Evolutionary conservation across 208 protist species (phyloP).

Genomic region (Angomonas deanei): DNA sequence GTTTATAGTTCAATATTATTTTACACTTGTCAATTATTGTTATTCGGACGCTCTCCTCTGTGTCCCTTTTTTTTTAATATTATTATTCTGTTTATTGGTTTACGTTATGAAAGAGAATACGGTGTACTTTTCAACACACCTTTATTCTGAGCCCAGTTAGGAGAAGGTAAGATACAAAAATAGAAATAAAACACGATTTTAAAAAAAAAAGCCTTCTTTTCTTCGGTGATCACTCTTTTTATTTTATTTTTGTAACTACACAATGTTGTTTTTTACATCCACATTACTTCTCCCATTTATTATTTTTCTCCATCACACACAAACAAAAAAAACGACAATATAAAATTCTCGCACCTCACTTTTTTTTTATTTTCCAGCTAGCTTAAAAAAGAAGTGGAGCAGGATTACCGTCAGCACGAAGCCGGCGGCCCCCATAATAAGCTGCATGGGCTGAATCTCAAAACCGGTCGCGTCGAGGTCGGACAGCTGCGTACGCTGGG

Average conservation of each 20-base stretch:
- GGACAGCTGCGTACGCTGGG: constrained; percentile 26
- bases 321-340: no score
- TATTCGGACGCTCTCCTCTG: no score
- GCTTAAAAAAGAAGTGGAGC: constrained; percentile 84
- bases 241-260: constrained; percentile 1
- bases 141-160: no score
- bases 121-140: no score
- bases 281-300: not conserved
- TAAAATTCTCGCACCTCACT: not conserved
- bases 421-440: constrained; percentile 45
- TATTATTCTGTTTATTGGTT: no score
- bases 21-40: no score
- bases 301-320: no score
- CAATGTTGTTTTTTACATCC: not conserved
- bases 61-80: no score
- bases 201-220: constrained; percentile 16
- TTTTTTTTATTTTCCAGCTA: constrained; percentile 25
- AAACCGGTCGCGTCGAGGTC: constrained; percentile 71
- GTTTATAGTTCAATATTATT: no score
- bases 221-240: constrained; percentile 1
- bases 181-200: no score
- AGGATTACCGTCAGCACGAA: constrained; percentile 87
- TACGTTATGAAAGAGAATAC: no score
- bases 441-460: constrained; percentile 67
- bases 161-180: no score